Percentiles rank a stretch among this genome's conserved stretches.
These are phyloP conservation scores for Linnemannia elongata DNA, from an alignment of 192 early-diverging fungal genomes.

Conservation along the genomic window DNA sequence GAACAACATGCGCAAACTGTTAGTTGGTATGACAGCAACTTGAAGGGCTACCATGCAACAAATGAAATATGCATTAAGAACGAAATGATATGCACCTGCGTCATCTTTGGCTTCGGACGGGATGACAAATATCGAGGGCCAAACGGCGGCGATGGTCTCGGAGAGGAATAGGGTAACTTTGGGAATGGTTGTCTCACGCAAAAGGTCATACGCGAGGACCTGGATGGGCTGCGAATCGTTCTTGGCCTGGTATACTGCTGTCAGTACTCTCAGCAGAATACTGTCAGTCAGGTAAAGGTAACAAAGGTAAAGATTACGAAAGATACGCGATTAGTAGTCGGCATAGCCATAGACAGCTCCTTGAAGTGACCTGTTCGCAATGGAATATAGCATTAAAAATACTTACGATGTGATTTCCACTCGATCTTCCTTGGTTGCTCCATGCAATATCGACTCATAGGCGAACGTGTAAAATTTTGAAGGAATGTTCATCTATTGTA, in stretches of 20 bases:
- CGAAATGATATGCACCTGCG: not conserved
- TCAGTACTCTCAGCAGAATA: constrained; percentile 25
- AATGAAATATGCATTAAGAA: not conserved
- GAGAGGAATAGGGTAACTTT: constrained; percentile 25
- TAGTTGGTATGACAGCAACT: not conserved
- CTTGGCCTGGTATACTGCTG: constrained; percentile 9
- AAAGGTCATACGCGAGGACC: constrained; percentile 32
- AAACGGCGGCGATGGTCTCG: constrained; percentile 39
- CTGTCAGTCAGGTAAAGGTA: constrained; percentile 1
- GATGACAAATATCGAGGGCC: constrained; percentile 25
- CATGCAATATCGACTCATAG: constrained; percentile 19
- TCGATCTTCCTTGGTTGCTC: not conserved
- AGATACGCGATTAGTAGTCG: not conserved
- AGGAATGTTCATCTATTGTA: constrained; percentile 22
- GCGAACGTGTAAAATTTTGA: constrained; percentile 1
- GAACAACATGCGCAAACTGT: not conserved
- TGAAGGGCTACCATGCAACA: no score
- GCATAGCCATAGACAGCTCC: no score
- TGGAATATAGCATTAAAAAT: not conserved
- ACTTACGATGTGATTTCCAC: constrained; percentile 4
- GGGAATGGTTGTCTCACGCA: constrained; percentile 18
- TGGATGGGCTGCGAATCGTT: not conserved
- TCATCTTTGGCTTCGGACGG: not conserved
- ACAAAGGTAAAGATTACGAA: not conserved
- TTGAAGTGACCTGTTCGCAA: not conserved